Base-by-base conservation (phyloP, 1,139 yeast species). In the Kluyveromyces sp. region DNA sequence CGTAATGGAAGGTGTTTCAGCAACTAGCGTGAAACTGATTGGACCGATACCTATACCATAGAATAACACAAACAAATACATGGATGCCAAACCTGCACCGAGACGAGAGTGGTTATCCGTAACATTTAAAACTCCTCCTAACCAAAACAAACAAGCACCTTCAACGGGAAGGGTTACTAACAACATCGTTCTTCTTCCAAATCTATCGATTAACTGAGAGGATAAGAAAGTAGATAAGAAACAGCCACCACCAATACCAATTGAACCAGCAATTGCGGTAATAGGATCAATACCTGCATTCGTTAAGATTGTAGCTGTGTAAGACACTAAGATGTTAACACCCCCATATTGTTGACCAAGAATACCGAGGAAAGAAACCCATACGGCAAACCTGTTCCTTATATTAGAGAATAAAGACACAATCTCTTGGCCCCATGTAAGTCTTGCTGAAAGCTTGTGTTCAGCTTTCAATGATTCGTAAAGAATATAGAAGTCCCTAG, bases 301-400 rank as follows among this genome's bases (percentile, higher is more conserved):
- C 33, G 73, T 66, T 53, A 75, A 74, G 46, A 75, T 75, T 21
- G 80, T 72, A 0, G 79, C 70, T 1, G 79, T 73, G 54, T 76
- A 77, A 55, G 75, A 74, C 15, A 78, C 80, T 58, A 76, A 70
- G 46, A 74, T 78, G 49, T 75, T 74, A 49, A 77, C 75, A 54
- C 81, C 82, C 64, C 81, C 75, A 66, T 76, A 76, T 52, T 77
- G 79, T 64, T 77, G 82, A 73, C 76, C 75, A 57, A 74, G 73
- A 72, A 76, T 73, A 42, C 71, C 77, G 47, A 77, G 65, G 70
- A 77, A 73, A 10, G 80, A 73, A 49, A 77, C 80, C 44, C 74
- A 55, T 21, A 77, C 73, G 50, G 77, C 79, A 56, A 74, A 75
- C 65, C 79, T 71, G 60, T 75, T 74, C 67, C 79, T 69, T 57